Percentiles rank a stretch among this genome's conserved stretches.
phyloP scores from a whole-genome alignment of 805 yeast genomes.

The Zygosaccharomyces bisporus region DNA sequence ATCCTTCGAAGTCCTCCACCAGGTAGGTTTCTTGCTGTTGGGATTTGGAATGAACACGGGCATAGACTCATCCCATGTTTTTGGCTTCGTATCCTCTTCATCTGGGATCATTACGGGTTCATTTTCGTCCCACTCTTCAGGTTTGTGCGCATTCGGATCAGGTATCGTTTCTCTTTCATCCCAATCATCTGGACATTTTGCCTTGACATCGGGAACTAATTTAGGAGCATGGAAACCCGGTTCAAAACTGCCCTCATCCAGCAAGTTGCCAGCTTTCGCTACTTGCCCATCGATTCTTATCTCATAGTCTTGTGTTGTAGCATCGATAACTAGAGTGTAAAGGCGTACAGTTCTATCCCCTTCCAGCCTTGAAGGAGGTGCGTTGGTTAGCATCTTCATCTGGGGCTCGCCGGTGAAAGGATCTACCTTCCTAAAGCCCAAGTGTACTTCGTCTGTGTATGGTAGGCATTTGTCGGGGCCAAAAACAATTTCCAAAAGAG shows the following conservation, averaged over 20 bases:
- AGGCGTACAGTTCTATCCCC: slow-evolving; percentile 55
- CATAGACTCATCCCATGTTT: slow-evolving; percentile 70
- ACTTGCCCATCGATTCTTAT: slow-evolving; percentile 78
- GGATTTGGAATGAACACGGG: slow-evolving; percentile 64
- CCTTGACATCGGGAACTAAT: slow-evolving; percentile 54
- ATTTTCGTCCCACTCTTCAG: slow-evolving; percentile 80
- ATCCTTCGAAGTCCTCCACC: slow-evolving; percentile 88
- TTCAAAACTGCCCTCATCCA: slow-evolving; percentile 51
- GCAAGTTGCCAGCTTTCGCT: slow-evolving; percentile 63
- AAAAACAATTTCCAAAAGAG: slow-evolving; percentile 85
- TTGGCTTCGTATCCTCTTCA: slow-evolving; percentile 65
- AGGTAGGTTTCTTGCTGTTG: slow-evolving; percentile 59
- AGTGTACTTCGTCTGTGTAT: slow-evolving; percentile 67
- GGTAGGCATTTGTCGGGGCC: slow-evolving; percentile 92
- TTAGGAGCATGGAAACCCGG: slow-evolving; percentile 69
- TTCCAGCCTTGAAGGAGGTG: slow-evolving; percentile 57
- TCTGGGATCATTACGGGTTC: slow-evolving; percentile 64
- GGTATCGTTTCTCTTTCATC: slow-evolving; percentile 62
- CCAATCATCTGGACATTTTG: slow-evolving; percentile 76
- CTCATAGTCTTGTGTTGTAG: slow-evolving; percentile 63
- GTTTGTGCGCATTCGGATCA: slow-evolving; percentile 68
- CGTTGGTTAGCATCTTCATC: slow-evolving; percentile 63
- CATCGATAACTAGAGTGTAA: slow-evolving; percentile 69
- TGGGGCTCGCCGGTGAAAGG: slow-evolving; percentile 53
- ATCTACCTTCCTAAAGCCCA: slow-evolving; percentile 60